Percentiles rank a stretch among this genome's conserved stretches.
Evolutionary conservation across 1,284 basidiomycete genomes (phyloP).

Genomic region (Anthracocystis walkeri): DNA sequence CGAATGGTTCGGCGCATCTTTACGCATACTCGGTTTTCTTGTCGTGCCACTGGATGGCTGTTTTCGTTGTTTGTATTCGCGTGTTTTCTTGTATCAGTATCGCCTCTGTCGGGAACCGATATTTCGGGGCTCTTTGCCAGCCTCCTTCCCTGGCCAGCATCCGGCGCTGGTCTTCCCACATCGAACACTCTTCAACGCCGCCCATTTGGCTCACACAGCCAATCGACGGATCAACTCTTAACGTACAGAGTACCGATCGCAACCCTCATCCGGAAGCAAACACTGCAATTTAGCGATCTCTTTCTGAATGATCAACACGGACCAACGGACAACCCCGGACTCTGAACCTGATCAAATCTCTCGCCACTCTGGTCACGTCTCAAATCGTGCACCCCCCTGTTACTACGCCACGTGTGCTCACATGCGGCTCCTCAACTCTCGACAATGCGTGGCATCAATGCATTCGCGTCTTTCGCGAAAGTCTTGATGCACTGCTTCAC

Average conservation of each 20-base stretch:
- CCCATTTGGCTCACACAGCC: neutral
- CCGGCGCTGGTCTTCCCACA: neutral
- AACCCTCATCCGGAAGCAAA: neutral
- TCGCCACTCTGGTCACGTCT: neutral
- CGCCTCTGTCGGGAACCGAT: neutral
- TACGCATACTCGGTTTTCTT: neutral
- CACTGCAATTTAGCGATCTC: neutral
- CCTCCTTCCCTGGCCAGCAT: conserved; percentile 1
- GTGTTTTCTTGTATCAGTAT: conserved; percentile 34
- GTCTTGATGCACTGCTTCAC: neutral
- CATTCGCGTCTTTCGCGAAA: neutral
- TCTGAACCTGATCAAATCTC: neutral
- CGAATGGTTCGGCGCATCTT: neutral
- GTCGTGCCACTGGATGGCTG: conserved; percentile 25
- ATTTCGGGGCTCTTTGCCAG: conserved; percentile 2
- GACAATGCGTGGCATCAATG: neutral
- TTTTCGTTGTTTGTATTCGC: conserved; percentile 26
- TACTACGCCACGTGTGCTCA: neutral
- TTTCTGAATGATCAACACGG: neutral
- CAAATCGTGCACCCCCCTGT: neutral
- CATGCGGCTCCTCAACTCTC: neutral
- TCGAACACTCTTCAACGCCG: neutral
- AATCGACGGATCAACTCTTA: neutral
- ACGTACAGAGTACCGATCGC: neutral
- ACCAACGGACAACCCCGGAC: neutral